Conservation (phyloP, 768 basidiomycete genomes). For the Tephrocybe sp. region DNA sequence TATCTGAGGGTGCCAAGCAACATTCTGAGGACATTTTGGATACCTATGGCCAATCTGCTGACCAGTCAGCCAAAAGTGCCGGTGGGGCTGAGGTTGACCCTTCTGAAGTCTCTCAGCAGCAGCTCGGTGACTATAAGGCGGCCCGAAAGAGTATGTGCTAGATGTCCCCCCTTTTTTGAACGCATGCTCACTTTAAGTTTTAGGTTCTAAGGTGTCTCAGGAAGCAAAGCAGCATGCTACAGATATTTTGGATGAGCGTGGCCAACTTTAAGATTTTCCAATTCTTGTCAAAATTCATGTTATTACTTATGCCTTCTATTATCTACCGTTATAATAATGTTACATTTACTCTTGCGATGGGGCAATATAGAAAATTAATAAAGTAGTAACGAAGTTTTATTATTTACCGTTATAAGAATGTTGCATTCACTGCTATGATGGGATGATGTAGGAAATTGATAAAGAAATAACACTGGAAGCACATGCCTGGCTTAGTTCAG, state of each 20-base stretch:
- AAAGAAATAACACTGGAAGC: too few relatives aligned
- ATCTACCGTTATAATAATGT: too few relatives aligned
- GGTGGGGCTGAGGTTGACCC: conserved; percentile 1
- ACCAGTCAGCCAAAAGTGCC: neutral
- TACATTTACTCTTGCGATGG: too few relatives aligned
- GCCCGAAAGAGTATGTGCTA: conserved; percentile 23
- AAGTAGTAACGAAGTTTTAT: too few relatives aligned
- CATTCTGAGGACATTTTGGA: neutral
- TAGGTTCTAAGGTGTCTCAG: conserved; percentile 21
- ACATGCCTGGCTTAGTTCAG: too few relatives aligned
- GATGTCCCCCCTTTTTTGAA: neutral
- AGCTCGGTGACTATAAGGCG: conserved; percentile 28
- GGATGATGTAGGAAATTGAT: too few relatives aligned
- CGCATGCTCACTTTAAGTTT: neutral
- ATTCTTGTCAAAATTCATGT: too few relatives aligned
- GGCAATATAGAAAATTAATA: too few relatives aligned
- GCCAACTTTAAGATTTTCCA: neutral
- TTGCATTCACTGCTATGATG: too few relatives aligned
- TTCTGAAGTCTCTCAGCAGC: neutral
- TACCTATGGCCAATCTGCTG: neutral
- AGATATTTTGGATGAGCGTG: neutral
- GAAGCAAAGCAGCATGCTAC: conserved; percentile 15
- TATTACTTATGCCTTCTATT: too few relatives aligned
- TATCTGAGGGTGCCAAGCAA: neutral
- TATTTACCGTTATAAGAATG: too few relatives aligned